Conservation (phyloP, 306 rosid species). For the Senna siamea region DNA sequence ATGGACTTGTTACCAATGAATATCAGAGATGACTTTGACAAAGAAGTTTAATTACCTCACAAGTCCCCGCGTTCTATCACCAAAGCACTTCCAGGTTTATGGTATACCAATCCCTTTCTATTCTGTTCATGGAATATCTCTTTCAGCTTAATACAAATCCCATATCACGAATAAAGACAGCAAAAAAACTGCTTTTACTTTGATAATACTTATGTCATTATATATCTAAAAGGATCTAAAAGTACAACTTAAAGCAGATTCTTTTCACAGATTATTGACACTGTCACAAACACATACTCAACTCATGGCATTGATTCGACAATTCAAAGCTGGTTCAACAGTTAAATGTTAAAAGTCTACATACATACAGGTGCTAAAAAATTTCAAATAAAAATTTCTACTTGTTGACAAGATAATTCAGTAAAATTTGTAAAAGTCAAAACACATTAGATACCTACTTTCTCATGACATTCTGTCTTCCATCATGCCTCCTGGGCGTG, state of each 20-base stretch:
- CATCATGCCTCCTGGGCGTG: not conserved
- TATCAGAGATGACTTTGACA: not conserved
- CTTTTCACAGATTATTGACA: slow-evolving; percentile 1
- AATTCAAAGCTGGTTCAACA: slow-evolving; percentile 3
- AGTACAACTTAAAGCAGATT: not conserved
- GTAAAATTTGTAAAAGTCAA: not conserved
- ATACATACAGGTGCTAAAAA: not conserved
- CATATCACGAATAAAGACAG: not conserved
- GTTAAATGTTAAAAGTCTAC: not conserved
- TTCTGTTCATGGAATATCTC: slow-evolving; percentile 10
- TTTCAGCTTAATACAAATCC: not conserved
- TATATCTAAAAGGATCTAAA: not conserved
- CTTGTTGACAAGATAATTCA: not conserved
- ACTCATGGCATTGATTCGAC: slow-evolving; percentile 18
- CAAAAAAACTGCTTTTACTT: not conserved
- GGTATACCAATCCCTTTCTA: not conserved
- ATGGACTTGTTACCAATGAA: not conserved
- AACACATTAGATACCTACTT: slow-evolving; percentile 27
- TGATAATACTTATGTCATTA: not conserved
- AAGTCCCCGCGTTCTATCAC: not conserved
- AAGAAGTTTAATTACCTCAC: not conserved
- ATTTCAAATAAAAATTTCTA: not conserved
- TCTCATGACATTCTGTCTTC: not conserved
- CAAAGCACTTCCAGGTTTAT: not conserved
- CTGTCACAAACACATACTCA: not conserved